Base-by-base conservation (phyloP, 805 yeast species). In the Zygosaccharomyces bailii region DNA sequence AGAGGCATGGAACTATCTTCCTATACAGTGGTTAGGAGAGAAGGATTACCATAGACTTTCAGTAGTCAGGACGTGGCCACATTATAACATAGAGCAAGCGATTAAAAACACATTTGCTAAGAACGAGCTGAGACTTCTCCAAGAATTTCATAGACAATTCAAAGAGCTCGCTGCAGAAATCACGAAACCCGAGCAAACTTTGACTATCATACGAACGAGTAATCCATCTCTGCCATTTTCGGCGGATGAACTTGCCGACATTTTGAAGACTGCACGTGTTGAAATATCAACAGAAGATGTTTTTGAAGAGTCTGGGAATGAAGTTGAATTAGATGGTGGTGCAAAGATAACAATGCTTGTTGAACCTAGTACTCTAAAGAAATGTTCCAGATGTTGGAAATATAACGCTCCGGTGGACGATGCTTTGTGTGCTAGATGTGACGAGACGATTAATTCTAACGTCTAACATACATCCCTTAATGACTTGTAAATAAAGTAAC, bases 321-420 rank as follows among this genome's bases (percentile, higher is more conserved):
- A 27, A 4, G 10, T 50, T 30, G 16, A 63, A 56, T 50, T 50
- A 2, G 50, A 72, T 2, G 63, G 55, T 5, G 69, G 61, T 2
- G 55, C 53, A 6, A 58, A 41, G 3, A 44, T 71, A 5, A 53
- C 52, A 1, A 55, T 78, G 3, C 50, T 61, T 2, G 73, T 84
- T 2, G 64, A 71, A 5, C 70, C 42, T 31, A 60, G 66, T 33
- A 45, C 60, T 0, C 57, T 69, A 1, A 66, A 67, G 42, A 89
- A 89, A 57, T 93, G 99, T 61, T 96, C 96, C 5, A 76, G 99
- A 60, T 93, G 99, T 66, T 93, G 99, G 99, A 86, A 86, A 57
- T 80, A 67, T 59, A 77, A 76, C 5, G 70, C 95, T 0, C 63
- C 57, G 0, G 54, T 49, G 0, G 79, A 73, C 27, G 78, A 78